Evolutionary conservation across 2,329 filamentous ascomycete species (phyloP), one percentile per base, ranked within the genome.

Genomic region (Tolypocladium endophyticum): DNA sequence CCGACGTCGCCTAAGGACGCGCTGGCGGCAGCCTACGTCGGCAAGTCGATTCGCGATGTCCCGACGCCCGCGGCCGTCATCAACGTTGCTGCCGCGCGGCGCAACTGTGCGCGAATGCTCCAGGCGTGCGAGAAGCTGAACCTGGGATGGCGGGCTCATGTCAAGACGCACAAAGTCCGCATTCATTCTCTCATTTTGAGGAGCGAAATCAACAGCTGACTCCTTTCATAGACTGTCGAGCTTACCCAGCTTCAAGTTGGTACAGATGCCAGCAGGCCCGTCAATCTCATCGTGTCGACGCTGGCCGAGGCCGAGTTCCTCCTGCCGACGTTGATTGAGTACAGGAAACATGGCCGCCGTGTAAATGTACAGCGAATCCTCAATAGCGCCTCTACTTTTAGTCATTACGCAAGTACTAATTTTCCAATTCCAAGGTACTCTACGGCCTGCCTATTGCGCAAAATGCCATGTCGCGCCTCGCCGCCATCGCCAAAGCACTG

Each of bases 81-180:
- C 18, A 88, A 93, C 69, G 71, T 85, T 14, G 83, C 84, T 4
- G 85, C 87, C 50, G 74, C 90, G 30, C 77, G 81, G 59, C 75
- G 79, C 56, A 91, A 93, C 68, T 93, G 89, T 72, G 73, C 77
- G 61, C 77, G 83, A 41, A 92, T 94, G 88, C 81, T 91, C 8
- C 76, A 84, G 16, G 82, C 88, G 0, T 80, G 82, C 18, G 70
- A 79, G 47, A 73, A 74, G 56, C 73, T 92, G 18, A 77, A 79
- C 0, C 77, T 92, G 30, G 81, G 79, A 8, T 93, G 90, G 76
- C 79, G 90, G 61, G 86, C 87, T 1, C 90, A 94, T 70, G 84
- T 93, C 61, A 94, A 94, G 74, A 92, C 88, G 28, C 90, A 94
- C 72, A 94, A 94, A 77, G 87, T 87, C 25, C 25, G 25, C 45